Evolutionary conservation across 2,329 filamentous ascomycete species (phyloP).

Genomic region (Fusarium bulbicola): DNA sequence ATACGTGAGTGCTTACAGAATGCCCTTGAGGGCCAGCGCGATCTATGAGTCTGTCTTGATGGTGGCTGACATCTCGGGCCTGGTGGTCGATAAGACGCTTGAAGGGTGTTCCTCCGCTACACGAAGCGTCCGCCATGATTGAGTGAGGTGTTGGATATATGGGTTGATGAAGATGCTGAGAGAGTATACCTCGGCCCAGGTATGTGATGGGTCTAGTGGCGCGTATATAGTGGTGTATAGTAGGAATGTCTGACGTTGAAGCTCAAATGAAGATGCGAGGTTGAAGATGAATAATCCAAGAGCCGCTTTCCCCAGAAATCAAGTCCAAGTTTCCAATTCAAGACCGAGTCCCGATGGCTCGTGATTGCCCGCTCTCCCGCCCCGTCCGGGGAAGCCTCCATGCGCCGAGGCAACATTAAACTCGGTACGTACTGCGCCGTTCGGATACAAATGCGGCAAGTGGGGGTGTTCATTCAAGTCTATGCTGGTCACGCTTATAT

Average conservation of each 20-base stretch:
- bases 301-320: conserved; percentile 16
- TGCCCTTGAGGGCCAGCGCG: conserved; percentile 41
- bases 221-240: background rate
- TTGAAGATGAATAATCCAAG: conserved; percentile 30
- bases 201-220: conserved; percentile 12
- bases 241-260: background rate
- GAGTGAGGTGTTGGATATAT: background rate
- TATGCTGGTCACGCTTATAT: conserved; percentile 12
- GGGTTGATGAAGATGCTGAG: background rate
- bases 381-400: conserved; percentile 36
- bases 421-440: conserved; percentile 26
- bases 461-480: conserved; percentile 22
- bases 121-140: conserved; percentile 53
- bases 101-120: conserved; percentile 54
- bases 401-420: conserved; percentile 32
- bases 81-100: conserved; percentile 56
- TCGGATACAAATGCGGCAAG: conserved; percentile 35
- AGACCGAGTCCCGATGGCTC: conserved; percentile 32
- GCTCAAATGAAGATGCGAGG: background rate
- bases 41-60: conserved; percentile 52
- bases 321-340: background rate
- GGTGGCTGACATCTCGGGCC: conserved; percentile 52
- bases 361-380: conserved; percentile 37
- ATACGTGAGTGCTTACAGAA: conserved; percentile 41
- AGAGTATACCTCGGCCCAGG: conserved; percentile 30